Percentiles rank a stretch among this genome's conserved stretches.
phyloP scores from a whole-genome alignment of 306 rosid genomes.

The Aeschynomene evenia region DNA sequence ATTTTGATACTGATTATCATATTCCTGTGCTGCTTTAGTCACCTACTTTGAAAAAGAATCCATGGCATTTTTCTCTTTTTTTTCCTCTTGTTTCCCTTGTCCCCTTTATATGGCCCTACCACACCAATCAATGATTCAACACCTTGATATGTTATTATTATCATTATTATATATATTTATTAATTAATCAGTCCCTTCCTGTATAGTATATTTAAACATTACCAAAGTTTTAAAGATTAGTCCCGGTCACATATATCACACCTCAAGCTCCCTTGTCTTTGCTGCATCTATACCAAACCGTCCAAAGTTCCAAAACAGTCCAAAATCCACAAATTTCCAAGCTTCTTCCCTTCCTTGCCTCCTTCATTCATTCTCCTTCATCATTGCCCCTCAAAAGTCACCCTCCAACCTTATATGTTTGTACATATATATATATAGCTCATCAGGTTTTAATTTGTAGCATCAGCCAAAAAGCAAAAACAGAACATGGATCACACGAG shows the following conservation, averaged over 20 bases:
- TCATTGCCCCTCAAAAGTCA: slow-evolving; percentile 47
- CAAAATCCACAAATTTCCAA: slow-evolving; percentile 44
- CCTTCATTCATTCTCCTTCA: slow-evolving; percentile 34
- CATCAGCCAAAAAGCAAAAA: slow-evolving; percentile 25
- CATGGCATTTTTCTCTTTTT: slow-evolving; percentile 36
- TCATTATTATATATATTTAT: too few species aligned
- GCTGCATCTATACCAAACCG: slow-evolving; percentile 26
- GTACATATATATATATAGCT: too few species aligned
- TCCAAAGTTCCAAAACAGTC: slow-evolving; percentile 36
- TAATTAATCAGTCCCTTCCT: neutral
- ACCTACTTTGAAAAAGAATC: slow-evolving; percentile 48
- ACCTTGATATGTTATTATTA: slow-evolving; percentile 17
- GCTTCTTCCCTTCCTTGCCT: slow-evolving; percentile 44
- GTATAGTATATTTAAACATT: slow-evolving; percentile 25
- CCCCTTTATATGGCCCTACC: slow-evolving; percentile 32
- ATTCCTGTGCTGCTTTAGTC: slow-evolving; percentile 37
- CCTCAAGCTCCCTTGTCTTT: slow-evolving; percentile 30
- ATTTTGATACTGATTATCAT: slow-evolving; percentile 36
- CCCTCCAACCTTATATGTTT: slow-evolving; percentile 40
- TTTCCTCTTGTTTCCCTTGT: slow-evolving; percentile 27
- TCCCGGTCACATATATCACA: slow-evolving; percentile 28
- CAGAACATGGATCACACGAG: slow-evolving; percentile 38
- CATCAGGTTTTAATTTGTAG: neutral
- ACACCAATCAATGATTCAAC: slow-evolving; percentile 41
- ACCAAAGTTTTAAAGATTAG: slow-evolving; percentile 14